Base-by-base conservation (phyloP, 208 protist genomes). In the Crithidia fasciculata region DNA sequence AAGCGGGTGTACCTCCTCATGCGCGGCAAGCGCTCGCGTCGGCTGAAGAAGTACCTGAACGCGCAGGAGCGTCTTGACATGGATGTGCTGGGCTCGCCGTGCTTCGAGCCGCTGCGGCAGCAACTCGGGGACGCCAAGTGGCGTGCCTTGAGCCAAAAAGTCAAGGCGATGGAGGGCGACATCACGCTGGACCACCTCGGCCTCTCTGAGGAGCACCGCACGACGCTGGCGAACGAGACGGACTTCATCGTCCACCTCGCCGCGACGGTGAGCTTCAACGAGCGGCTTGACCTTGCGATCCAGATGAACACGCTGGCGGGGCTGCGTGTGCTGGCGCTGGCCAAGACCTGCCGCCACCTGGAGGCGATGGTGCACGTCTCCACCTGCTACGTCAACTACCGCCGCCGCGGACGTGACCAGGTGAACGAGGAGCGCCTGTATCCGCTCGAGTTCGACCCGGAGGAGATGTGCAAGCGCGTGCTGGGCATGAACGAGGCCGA, bases 301-400 rank as follows among this genome's bases (percentile, higher is more conserved):
- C 82, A 93, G 66, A 93, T 94, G 78, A 97, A 97, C 81, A 92
- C 89, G 28, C 78, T 94, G 15, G 93, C 91, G 18, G 66, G 86
- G 19, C 69, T 97, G 44, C 90, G 88, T 28, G 80, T 92, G n/a
- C 76, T 97, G 76, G 67, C 84, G 12, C 73, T 97, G 28, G 93
- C 89, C 4, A 88, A 88, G 72, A 82, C 81, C 40, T 94, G 87
- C 75, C 69, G 76, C 40, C 78, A 88, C 19, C 76, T 97, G 12
- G 82, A 91, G 74, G 59, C 86, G 5, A 93, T 96, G 83, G 82
- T 93, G 57, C 91, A 97, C 62, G 81, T 94, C 18, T 96, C 91
- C 41, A 97, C 93, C 9, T 93, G 87, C 80, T 97, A 96, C 85
- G 89, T 95, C 8, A 96, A 96, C 72, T 96, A 92, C 72, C 69